Evolutionary conservation across 176 grass and related monocot species (phyloP).

Genomic region (Carex parvula): DNA sequence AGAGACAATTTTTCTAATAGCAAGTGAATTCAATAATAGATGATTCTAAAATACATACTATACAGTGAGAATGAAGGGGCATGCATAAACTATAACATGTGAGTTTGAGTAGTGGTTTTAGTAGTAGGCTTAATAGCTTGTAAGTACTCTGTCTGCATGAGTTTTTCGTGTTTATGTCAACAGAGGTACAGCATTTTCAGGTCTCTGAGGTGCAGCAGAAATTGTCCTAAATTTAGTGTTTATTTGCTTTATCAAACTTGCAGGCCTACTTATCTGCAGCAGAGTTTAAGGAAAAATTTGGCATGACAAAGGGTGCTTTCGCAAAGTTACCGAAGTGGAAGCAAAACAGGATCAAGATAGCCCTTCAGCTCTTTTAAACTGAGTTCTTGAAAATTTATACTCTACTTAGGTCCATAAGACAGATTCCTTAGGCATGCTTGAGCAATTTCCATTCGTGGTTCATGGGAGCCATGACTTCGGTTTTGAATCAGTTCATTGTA

Average conservation of each 20-base stretch:
- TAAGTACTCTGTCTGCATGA: neutral
- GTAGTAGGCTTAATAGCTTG: neutral
- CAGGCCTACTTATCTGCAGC: constrained; percentile 72
- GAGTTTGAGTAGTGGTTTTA: neutral
- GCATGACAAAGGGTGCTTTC: constrained; percentile 72
- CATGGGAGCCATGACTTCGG: constrained; percentile 23
- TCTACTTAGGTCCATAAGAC: constrained; percentile 22
- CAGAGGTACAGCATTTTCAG: neutral
- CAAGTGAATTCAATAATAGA: neutral
- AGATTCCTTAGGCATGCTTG: constrained; percentile 24
- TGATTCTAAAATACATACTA: neutral
- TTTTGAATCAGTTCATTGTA: constrained; percentile 28
- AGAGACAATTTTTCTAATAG: neutral
- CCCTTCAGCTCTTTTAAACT: constrained; percentile 69
- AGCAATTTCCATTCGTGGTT: constrained; percentile 25
- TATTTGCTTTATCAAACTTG: constrained; percentile 17
- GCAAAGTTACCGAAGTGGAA: constrained; percentile 84
- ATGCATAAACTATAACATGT: neutral
- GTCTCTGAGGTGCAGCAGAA: neutral
- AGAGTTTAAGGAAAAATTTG: constrained; percentile 91
- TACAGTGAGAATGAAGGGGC: neutral
- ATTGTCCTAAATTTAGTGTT: neutral
- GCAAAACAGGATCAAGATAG: constrained; percentile 76
- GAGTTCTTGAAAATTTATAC: constrained; percentile 17
- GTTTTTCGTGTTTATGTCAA: neutral